Base-by-base conservation (phyloP, 1,284 basidiomycete species). In the Nidula niveotomentosa region DNA sequence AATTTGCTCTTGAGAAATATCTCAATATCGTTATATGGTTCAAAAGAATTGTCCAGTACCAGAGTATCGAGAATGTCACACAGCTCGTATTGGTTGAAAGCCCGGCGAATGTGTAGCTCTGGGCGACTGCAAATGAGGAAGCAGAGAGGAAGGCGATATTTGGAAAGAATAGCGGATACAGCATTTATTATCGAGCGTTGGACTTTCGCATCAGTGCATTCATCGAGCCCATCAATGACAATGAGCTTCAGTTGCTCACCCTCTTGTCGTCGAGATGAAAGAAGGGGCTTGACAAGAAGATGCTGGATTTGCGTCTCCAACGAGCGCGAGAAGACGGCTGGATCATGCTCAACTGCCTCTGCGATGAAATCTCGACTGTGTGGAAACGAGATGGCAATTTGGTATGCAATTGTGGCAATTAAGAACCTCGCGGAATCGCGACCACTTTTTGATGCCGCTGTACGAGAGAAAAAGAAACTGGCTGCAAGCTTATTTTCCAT, bases 71-170 rank as follows among this genome's bases (percentile, higher is more conserved):
- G 48, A 2, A 56, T 18, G 3, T 17, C 7, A 2, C 6, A 35
- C 2, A 57, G 23, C 30, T 15, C 12, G 0, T 15, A 15, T 8
- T 12, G 13, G 13, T 30, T 17, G 49, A 64, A 60, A 2, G 41
- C 17, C 7, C n/a, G 9, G 1, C 35, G 43, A 34, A 68, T 63
- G n/a, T 62, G 49, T 2, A 36, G 55, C 48, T 64, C 63, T 0
- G 62, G 62, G 0, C 66, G 62, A 52, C 67, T 65, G 33, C 57
- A 50, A 36, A 66, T 51, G 5, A 64, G 43, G 13, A 63, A 52
- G 12, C 55, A 13, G 35, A 62, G 8, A 7, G 62, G 60, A 3
- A 57, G 3, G 0, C 35, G 34, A 30, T 8, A 15, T 6, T 10
- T 30, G 8, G 34, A 46, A n/a, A 54, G 1, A 45, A 18, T 3